Conservation (phyloP, 2,329 filamentous ascomycete genomes). For the Colletotrichum simmondsii region DNA sequence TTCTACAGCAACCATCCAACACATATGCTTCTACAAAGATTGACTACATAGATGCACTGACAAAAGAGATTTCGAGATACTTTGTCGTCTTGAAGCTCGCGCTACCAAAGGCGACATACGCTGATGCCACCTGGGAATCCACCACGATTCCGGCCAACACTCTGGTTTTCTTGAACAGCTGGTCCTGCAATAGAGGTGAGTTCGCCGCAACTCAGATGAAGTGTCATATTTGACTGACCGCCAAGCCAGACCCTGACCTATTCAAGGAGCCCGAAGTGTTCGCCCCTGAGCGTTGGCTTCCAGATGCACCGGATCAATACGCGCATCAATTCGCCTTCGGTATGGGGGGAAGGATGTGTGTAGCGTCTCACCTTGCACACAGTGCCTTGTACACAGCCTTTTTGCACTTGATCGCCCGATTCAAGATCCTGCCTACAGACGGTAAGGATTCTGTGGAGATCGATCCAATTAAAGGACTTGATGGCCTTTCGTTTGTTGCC, state of each 20-base stretch:
- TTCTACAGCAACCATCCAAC: conserved; percentile 6
- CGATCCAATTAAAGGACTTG: conserved; percentile 45
- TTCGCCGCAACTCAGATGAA: background rate
- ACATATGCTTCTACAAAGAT: conserved; percentile 60
- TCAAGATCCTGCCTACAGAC: conserved; percentile 49
- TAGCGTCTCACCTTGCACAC: conserved; percentile 63
- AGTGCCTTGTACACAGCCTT: conserved; percentile 64
- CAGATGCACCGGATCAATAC: conserved; percentile 39
- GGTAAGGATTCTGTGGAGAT: conserved; percentile 20
- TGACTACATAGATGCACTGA: conserved; percentile 71
- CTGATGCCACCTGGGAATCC: conserved; percentile 38
- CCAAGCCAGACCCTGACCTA: conserved; percentile 61
- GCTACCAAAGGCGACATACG: conserved; percentile 62
- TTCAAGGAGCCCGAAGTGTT: conserved; percentile 74
- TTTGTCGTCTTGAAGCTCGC: conserved; percentile 75
- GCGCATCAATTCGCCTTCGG: conserved; percentile 63
- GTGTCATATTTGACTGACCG: background rate
- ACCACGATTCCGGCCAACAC: conserved; percentile 65
- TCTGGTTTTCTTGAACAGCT: conserved; percentile 42
- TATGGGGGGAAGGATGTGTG: conserved; percentile 65
- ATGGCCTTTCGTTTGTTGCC: conserved; percentile 24
- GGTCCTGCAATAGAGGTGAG: conserved; percentile 42
- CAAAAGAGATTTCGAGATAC: conserved; percentile 73
- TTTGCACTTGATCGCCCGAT: conserved; percentile 60
- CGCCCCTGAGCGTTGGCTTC: conserved; percentile 55